Evolutionary conservation across 2,329 filamentous ascomycete genomes (phyloP).

Genomic region (Exophiala alcalophila): DNA sequence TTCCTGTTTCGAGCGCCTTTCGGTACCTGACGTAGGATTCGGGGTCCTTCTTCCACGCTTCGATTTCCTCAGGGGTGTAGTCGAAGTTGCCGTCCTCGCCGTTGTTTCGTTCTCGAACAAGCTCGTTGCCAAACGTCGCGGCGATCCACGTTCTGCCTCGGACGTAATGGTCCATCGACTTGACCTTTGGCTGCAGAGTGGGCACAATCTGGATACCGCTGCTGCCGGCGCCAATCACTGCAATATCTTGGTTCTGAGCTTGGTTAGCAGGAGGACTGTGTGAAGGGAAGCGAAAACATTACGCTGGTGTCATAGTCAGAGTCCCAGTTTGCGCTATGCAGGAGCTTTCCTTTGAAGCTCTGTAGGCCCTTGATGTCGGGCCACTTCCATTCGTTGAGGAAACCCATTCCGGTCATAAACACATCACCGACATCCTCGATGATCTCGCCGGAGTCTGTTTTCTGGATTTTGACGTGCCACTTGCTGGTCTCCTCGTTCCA

Average conservation of each 20-base stretch:
- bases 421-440: slow-evolving; percentile 47
- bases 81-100: slow-evolving; percentile 32
- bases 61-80: slow-evolving; percentile 32
- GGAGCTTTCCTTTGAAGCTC: slow-evolving; percentile 33
- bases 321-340: slow-evolving; percentile 37
- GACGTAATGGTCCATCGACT: slow-evolving; percentile 33
- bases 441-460: slow-evolving; percentile 20
- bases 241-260: slow-evolving; percentile 28
- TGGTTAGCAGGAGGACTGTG: not conserved
- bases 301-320: slow-evolving; percentile 23
- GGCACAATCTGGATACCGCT: slow-evolving; percentile 34
- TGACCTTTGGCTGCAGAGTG: slow-evolving; percentile 27
- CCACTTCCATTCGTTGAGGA: slow-evolving; percentile 54
- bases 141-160: slow-evolving; percentile 34
- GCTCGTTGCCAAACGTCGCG: slow-evolving; percentile 28
- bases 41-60: slow-evolving; percentile 25
- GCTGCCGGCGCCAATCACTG: slow-evolving; percentile 32
- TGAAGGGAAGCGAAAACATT: not conserved
- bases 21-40: slow-evolving; percentile 34
- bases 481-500: slow-evolving; percentile 29
- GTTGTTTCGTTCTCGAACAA: slow-evolving; percentile 26
- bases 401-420: slow-evolving; percentile 57
- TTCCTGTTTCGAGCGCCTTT: slow-evolving; percentile 35
- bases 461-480: slow-evolving; percentile 28
- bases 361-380: slow-evolving; percentile 33